Base-by-base conservation (phyloP, 75 land plant species). In the Gnetum montanum region DNA sequence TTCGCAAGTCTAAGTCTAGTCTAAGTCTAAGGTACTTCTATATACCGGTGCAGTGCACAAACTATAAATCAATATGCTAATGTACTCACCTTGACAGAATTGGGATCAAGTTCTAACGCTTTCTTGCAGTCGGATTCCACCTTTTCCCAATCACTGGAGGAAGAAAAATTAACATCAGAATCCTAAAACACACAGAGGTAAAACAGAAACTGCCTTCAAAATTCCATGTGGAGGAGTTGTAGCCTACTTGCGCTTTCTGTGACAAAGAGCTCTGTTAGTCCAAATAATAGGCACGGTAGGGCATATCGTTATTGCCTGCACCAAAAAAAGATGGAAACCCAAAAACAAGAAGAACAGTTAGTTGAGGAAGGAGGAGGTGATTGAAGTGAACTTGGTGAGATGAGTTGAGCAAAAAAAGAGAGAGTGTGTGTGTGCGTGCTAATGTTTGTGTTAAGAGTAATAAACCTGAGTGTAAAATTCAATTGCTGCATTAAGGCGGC, bases 401-500 rank as follows among this genome's bases (percentile, higher is more conserved):
- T 28, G 54, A 61, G 7, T 20, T 34, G 49, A 12, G 10, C 1
- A 10, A 35, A 23, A 8, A 31, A 12, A 27, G 13, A 22, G 46
- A 27, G 34, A 54, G 31, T 18, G 16, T 37, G 40, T 4, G 0
- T 12, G 5, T 13, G n/a, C 49, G 1, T 3, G 40, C 35, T 28
- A 35, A 49, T 30, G 3, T 3, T 54, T 5, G 36, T 33, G 31
- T 4, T 6, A 16, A n/a, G 20, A 53, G 41, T 10, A 15, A 40
- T 10, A n/a, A n/a, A 84, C 97, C 94, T 84, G 86, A 11, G 97
- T 92, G 41, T 92, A 92, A 23, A 89, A 85, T 23, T 92, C 94
- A 46, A 92, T 92, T 49, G 97, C 97, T 49, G 97, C 97, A 7
- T 56, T 75, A 20, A 81, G 59, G 0, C 81, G 71, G 0, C 74